These are phyloP conservation scores for thale cress (Arabidopsis thaliana) DNA, from an alignment of 345 rosid species.

Conservation along the genomic window DNA sequence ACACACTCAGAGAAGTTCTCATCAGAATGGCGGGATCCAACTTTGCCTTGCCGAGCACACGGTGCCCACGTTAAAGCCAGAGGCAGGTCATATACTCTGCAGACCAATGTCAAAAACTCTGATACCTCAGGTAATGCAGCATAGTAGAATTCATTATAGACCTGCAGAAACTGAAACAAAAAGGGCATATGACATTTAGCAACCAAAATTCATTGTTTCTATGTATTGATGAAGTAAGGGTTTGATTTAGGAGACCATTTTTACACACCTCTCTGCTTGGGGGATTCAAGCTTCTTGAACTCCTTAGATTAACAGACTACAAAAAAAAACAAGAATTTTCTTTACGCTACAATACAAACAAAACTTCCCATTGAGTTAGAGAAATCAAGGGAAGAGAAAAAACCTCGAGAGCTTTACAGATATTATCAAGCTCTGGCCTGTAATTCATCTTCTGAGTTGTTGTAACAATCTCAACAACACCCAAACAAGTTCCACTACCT, in stretches of 20 bases:
- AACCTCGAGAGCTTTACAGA: slow-evolving; percentile 96
- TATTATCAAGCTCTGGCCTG: slow-evolving; percentile 73
- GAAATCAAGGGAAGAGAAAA: slow-evolving; percentile 28
- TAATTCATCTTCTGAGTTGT: slow-evolving; percentile 73
- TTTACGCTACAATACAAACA: slow-evolving; percentile 40
- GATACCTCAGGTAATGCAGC: slow-evolving; percentile 66
- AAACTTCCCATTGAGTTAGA: slow-evolving; percentile 6
- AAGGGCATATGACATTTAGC: slow-evolving; percentile 23
- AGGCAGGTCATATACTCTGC: slow-evolving; percentile 67
- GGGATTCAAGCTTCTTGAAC: slow-evolving; percentile 61
- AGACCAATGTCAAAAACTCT: slow-evolving; percentile 59
- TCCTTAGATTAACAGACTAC: slow-evolving; percentile 88
- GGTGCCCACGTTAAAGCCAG: slow-evolving; percentile 90
- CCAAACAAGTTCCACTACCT: slow-evolving; percentile 77
- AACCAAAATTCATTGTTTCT: not conserved
- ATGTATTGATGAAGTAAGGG: slow-evolving; percentile 15
- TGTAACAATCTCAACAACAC: slow-evolving; percentile 89
- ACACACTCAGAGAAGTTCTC: slow-evolving; percentile 70
- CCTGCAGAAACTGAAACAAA: slow-evolving; percentile 54
- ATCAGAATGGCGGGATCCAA: slow-evolving; percentile 71
- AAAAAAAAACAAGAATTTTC: slow-evolving; percentile 18
- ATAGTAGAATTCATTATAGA: slow-evolving; percentile 51
- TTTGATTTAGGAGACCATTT: slow-evolving; percentile 22
- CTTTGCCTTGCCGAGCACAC: slow-evolving; percentile 66
- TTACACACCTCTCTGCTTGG: slow-evolving; percentile 59